Evolutionary conservation across 345 rosid genomes (phyloP).

Genomic region (Brassica nigra): DNA sequence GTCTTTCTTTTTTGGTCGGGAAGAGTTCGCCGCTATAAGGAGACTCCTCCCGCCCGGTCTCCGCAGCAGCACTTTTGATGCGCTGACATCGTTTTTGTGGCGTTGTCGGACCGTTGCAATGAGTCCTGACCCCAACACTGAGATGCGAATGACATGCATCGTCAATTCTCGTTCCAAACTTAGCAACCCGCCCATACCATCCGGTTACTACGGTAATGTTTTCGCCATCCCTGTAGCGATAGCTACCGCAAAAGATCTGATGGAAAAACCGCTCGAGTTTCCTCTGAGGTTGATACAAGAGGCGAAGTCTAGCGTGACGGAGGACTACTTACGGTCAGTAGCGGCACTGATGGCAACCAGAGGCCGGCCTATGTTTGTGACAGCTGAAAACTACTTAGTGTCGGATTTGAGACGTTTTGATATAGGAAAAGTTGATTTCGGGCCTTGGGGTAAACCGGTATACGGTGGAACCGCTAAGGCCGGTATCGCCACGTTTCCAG

Average conservation of each 20-base stretch:
- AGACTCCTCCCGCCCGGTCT: slow-evolving; percentile 44
- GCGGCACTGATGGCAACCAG: slow-evolving; percentile 33
- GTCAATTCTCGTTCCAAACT: slow-evolving; percentile 50
- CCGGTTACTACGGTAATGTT: slow-evolving; percentile 57
- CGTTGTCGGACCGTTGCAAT: slow-evolving; percentile 57
- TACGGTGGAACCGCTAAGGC: slow-evolving; percentile 56
- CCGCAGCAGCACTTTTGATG: slow-evolving; percentile 41
- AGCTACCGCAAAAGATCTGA: slow-evolving; percentile 44
- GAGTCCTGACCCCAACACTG: slow-evolving; percentile 49
- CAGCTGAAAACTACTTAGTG: slow-evolving; percentile 41
- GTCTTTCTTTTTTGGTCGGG: slow-evolving; percentile 58
- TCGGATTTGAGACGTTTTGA: slow-evolving; percentile 55
- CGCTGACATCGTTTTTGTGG: slow-evolving; percentile 58
- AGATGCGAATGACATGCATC: slow-evolving; percentile 49
- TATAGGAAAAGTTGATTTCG: slow-evolving; percentile 49
- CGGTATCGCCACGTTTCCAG: slow-evolving; percentile 44
- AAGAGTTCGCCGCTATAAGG: slow-evolving; percentile 46
- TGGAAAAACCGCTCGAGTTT: slow-evolving; percentile 51
- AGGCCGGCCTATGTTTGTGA: slow-evolving; percentile 51
- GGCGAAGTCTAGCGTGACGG: slow-evolving; percentile 46
- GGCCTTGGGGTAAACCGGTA: slow-evolving; percentile 57
- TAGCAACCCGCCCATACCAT: slow-evolving; percentile 43
- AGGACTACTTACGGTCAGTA: slow-evolving; percentile 39
- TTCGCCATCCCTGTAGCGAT: slow-evolving; percentile 48
- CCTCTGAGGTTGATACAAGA: slow-evolving; percentile 50